A percentile compares a stretch with the other conserved stretches of the same genome.
Evolutionary conservation across 2,329 filamentous ascomycete genomes (phyloP).

Genomic region (Monilinia fructigena): DNA sequence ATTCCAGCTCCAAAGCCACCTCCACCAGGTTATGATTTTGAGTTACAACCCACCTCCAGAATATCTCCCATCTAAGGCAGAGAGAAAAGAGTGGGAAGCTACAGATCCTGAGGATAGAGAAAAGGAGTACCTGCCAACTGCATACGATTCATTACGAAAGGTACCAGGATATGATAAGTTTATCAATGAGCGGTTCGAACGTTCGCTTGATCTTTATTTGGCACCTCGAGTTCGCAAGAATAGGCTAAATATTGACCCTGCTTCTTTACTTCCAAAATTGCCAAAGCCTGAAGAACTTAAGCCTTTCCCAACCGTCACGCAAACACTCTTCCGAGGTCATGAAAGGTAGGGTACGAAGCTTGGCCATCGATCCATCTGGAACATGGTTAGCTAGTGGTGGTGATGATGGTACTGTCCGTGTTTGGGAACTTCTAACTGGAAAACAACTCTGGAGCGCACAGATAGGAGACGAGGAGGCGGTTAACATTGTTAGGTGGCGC

Average conservation of each 20-base stretch:
- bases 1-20: constrained; percentile 91
- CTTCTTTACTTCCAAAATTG: constrained; percentile 86
- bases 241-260: constrained; percentile 94
- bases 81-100: constrained; percentile 81
- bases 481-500: constrained; percentile 87
- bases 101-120: constrained; percentile 87
- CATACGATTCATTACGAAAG: constrained; percentile 80
- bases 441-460: constrained; percentile 84
- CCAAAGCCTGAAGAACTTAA: constrained; percentile 90
- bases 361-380: constrained; percentile 82
- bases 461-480: constrained; percentile 73
- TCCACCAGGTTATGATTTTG: constrained; percentile 88
- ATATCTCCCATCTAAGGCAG: constrained; percentile 83
- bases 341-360: constrained; percentile 82
- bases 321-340: constrained; percentile 84
- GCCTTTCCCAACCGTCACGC: constrained; percentile 89
- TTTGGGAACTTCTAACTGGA: constrained; percentile 86
- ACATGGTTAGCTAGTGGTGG: constrained; percentile 87
- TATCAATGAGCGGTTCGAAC: constrained; percentile 93
- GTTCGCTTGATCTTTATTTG: constrained; percentile 92
- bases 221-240: constrained; percentile 90
- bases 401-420: constrained; percentile 85
- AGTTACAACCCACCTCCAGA: constrained; percentile 96
- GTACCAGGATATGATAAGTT: constrained; percentile 89
- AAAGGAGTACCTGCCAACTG: constrained; percentile 80